Base-by-base conservation (phyloP, 2,329 filamentous ascomycete species). In the Cladobotryum protrusum region DNA sequence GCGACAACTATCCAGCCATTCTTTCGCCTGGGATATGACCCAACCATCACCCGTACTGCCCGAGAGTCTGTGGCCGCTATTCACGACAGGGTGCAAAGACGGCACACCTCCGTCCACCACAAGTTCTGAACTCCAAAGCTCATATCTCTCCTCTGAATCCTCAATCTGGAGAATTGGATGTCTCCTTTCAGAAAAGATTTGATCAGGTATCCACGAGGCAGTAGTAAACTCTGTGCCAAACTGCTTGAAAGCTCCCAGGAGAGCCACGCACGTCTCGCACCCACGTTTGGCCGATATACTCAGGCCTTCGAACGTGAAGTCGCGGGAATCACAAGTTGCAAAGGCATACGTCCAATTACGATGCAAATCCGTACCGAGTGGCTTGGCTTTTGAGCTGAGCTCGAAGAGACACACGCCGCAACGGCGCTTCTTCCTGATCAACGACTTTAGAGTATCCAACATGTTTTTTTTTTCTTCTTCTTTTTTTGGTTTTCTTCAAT, bases 401-500 rank as follows among this genome's bases (percentile, higher is more conserved):
- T 47, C 42, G 3, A 51, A 51, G 34, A 51, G 49, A 44, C 49
- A 51, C 32, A 11, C 49, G 17, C 49, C 45, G 45, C 49, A 51
- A 36, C 49, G 46, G 20, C 36, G 40, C 29, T 34, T 32, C n/a
- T 19, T 19, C 15, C 15, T 13, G 5, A 32, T 14, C 36, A 47
- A 8, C 19, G 43, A 42, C 32, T 43, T 50, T 20, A 50, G n/a
- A 12, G 29, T 24, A 33, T 36, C 39, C 14, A 50, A 18, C 48
- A 50, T 50, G 43, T 29, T 29, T 29, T 24, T 4, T 24, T 24
- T 24, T 24, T 4, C 7, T 24, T 24, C 7, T 4, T 24, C 7
- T 24, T 24, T 4, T 24, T 24, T 24, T 24, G 20, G 7, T 29
- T 29, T 29, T 29, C 11, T 2, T 6, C 24, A 29, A 29, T 8